These are phyloP conservation scores for Beauveria rudraprayagi DNA, from an alignment of 2,329 filamentous ascomycete genomes.

Conservation along the genomic window DNA sequence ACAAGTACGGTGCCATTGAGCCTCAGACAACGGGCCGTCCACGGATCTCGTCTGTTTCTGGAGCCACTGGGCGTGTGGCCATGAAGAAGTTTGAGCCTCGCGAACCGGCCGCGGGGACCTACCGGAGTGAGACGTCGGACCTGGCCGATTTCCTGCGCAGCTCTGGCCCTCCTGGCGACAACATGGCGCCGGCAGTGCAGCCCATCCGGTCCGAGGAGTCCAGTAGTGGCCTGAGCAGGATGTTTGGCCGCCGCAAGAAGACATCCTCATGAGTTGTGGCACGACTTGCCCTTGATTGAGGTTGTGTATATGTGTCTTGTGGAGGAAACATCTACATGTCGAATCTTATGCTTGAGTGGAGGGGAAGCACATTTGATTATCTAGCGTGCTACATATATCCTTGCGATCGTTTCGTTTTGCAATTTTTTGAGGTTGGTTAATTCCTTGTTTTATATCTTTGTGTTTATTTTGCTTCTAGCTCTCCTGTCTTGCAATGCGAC, in stretches of 20 bases:
- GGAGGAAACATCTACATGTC: neutral
- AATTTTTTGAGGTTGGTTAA: neutral
- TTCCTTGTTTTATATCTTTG: neutral
- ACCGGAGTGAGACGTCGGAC: conserved; percentile 54
- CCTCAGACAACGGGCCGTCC: conserved; percentile 14
- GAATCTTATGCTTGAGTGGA: neutral
- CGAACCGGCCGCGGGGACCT: conserved; percentile 33
- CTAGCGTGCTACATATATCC: conserved; percentile 1
- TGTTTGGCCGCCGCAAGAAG: conserved; percentile 45
- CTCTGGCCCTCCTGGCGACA: conserved; percentile 52
- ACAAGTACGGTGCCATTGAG: conserved; percentile 31
- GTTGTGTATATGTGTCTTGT: neutral
- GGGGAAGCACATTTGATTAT: neutral
- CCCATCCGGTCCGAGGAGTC: conserved; percentile 28
- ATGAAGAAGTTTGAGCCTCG: conserved; percentile 53
- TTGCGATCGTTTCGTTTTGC: neutral
- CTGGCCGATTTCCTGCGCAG: conserved; percentile 65
- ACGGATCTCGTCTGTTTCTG: conserved; percentile 16
- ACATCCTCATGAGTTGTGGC: conserved; percentile 19
- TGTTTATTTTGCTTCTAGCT: neutral
- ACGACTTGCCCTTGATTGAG: neutral
- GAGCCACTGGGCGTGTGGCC: conserved; percentile 32
- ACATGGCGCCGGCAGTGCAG: conserved; percentile 18
- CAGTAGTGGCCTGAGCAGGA: conserved; percentile 35
- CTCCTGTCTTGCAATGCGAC: neutral